Percentiles rank a stretch among this genome's conserved stretches.
phyloP scores from a whole-genome alignment of 345 rosid species.

The Melaleuca quinquenervia region DNA sequence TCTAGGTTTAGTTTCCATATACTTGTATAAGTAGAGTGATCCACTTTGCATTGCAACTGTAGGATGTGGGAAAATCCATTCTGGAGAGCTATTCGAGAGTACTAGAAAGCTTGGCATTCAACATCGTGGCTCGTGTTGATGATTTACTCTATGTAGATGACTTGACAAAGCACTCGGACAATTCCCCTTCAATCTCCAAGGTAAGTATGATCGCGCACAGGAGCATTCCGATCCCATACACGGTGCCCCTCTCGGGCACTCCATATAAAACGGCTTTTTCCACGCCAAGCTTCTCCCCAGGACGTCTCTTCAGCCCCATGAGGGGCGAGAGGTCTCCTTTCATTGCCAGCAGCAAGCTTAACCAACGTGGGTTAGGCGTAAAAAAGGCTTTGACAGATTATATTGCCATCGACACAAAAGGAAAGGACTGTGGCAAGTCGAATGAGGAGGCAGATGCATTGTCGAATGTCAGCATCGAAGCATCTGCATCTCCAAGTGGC shows the following conservation, averaged over 20 bases:
- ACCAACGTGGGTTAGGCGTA: slow-evolving; percentile 44
- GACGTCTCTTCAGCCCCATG: slow-evolving; percentile 24
- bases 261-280: slow-evolving; percentile 51
- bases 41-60: not conserved
- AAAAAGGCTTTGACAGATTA: slow-evolving; percentile 71
- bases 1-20: not conserved
- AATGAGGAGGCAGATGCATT: slow-evolving; percentile 9
- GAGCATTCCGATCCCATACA: slow-evolving; percentile 38
- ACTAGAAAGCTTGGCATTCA: slow-evolving; percentile 87
- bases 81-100: slow-evolving; percentile 91
- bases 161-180: slow-evolving; percentile 66
- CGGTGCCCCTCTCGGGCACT: slow-evolving; percentile 31
- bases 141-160: slow-evolving; percentile 86
- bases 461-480: slow-evolving; percentile 1
- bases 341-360: slow-evolving; percentile 28
- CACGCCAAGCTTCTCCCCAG: slow-evolving; percentile 74
- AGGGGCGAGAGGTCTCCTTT: slow-evolving; percentile 52
- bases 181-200: slow-evolving; percentile 36
- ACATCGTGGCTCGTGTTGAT: slow-evolving; percentile 81
- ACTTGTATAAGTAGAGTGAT: not conserved
- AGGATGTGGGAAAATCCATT: slow-evolving; percentile 97
- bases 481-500: slow-evolving; percentile 15
- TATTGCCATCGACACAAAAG: slow-evolving; percentile 37
- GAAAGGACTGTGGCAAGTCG: slow-evolving; percentile 18
- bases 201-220: slow-evolving; percentile 36